Evolutionary conservation across 2,329 filamentous ascomycete species (phyloP), one percentile per base, ranked within the genome.

Genomic region (Ophiostoma ulmi): DNA sequence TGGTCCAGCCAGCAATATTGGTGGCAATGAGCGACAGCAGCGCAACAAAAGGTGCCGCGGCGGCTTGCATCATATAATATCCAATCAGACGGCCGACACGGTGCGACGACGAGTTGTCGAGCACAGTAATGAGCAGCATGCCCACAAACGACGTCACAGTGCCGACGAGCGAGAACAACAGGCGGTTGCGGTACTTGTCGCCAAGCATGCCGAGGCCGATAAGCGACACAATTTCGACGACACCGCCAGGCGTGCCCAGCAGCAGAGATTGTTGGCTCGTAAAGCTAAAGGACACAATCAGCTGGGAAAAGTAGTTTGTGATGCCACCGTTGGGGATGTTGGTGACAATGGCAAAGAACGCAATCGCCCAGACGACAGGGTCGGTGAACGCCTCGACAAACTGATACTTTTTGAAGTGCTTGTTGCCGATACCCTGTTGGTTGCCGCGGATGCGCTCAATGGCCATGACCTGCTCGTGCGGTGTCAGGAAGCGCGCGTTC

Each of bases 321-420:
- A 77, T 74, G 26, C 75, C 76, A 31, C 76, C 79, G 61, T 80
- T 80, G 14, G 79, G 84, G 69, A 81, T 80, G 41, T 78, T 76
- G 17, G 76, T 75, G 14, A 80, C 75, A 1, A 79, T 68, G 55
- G 76, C 76, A 73, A 76, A 80, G n/a, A 79, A 74, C 6, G 77
- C 77, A 69, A 80, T 79, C 8, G 77, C 77, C 77, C 80, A 81
- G 31, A 79, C 74, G 76, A 80, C 77, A 6, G 79, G 79, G 69
- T 81, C 80, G 1, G 76, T 76, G 5, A 80, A 55, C 2, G 79
- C 79, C 72, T 81, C 79, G 70, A 77, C 76, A 72, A 89, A 79
- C 76, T 91, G 89, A 71, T 90, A 87, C 74, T 81, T 77, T 76
- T 90, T 89, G 78, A 87, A 90, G 73, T 90, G 85, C 78, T 88